These are phyloP conservation scores for Rhododendron henanense DNA, from an alignment of 148 eudicot genomes.

Conservation along the genomic window DNA sequence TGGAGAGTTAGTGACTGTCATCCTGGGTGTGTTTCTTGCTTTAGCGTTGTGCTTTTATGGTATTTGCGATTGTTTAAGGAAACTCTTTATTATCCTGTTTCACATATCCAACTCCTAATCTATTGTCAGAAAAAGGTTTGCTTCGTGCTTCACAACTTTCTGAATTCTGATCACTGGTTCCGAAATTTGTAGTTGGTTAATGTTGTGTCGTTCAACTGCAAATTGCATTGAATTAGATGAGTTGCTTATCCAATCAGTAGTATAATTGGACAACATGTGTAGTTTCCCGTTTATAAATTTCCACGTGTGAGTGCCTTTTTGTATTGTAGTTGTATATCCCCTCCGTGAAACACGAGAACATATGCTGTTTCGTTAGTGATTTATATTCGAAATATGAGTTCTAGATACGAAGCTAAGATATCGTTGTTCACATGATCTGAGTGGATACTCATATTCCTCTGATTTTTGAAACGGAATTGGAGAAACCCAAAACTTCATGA, in stretches of 20 bases:
- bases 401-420: background rate
- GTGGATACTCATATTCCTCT: background rate
- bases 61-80: background rate
- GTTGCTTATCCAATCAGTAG: background rate
- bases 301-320: background rate
- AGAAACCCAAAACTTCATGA: background rate
- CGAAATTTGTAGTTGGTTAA: background rate
- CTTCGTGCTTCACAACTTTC: background rate
- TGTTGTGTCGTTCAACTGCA: background rate
- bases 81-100: background rate
- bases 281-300: background rate
- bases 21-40: conserved; percentile 68
- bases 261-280: background rate
- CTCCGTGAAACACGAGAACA: background rate
- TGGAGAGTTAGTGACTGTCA: conserved; percentile 92
- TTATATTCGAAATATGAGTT: background rate
- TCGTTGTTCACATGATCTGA: background rate
- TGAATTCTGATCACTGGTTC: background rate
- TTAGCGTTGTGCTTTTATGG: background rate
- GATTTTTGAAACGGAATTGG: background rate
- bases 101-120: background rate
- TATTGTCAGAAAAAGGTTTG: background rate
- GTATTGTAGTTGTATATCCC: background rate
- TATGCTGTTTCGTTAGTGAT: background rate
- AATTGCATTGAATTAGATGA: background rate